phyloP scores from a whole-genome alignment of 768 basidiomycete genomes.

The Mycena olivaceomarginata region DNA sequence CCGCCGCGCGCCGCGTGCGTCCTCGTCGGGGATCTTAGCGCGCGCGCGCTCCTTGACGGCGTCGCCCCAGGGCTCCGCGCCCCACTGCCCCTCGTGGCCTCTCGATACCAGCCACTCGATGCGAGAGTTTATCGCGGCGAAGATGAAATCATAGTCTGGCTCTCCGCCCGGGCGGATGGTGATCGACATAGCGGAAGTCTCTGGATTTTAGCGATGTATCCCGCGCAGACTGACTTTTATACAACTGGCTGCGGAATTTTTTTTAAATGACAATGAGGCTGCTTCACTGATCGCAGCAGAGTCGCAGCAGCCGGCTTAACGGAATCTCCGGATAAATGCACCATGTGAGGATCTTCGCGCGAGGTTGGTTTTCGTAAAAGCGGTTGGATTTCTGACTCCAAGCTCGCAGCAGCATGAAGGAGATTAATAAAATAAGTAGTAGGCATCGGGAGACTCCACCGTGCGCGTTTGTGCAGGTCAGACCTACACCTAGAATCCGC shows the following conservation, averaged over 20 bases:
- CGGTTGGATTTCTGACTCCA: no score
- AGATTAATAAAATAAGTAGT: slow-evolving; percentile 9
- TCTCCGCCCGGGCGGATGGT: slow-evolving; percentile 23
- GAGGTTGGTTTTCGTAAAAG: no score
- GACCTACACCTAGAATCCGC: slow-evolving; percentile 22
- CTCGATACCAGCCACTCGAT: slow-evolving; percentile 38
- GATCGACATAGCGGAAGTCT: slow-evolving; percentile 18
- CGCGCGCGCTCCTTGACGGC: not conserved
- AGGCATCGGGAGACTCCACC: not conserved
- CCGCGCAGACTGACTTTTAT: no score
- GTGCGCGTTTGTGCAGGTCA: not conserved
- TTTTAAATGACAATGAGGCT: no score
- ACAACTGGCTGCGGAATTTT: no score
- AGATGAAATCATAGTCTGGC: slow-evolving; percentile 31
- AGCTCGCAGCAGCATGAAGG: not conserved
- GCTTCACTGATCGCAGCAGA: no score
- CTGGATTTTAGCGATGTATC: no score
- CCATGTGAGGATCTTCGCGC: no score
- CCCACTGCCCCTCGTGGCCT: slow-evolving; percentile 42
- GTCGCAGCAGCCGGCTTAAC: no score
- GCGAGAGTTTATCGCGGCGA: slow-evolving; percentile 27
- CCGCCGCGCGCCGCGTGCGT: slow-evolving; percentile 19
- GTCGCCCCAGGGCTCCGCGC: slow-evolving; percentile 29
- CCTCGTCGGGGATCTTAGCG: slow-evolving; percentile 4
- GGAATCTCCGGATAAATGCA: no score